Evolutionary conservation across 257 asterid species (phyloP), one percentile per base, ranked within the genome.

Genomic region (Solanum pennellii): DNA sequence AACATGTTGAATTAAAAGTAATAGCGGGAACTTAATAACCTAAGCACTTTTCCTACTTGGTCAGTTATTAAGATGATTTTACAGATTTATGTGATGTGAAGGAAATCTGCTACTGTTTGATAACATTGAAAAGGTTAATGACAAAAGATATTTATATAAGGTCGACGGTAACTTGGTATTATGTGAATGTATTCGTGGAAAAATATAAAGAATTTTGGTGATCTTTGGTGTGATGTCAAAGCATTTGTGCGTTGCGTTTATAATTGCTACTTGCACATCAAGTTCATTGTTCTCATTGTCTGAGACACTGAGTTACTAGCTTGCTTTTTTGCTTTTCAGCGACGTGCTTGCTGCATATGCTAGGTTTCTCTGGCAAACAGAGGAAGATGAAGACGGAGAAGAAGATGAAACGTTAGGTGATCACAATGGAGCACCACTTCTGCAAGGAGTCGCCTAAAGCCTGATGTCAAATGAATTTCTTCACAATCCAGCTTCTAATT

Each of bases 291-390:
- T 33, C 23, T 74, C 82, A 44, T 27, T n/a, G 75, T 33, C 76
- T 16, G 33, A 62, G n/a, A 68, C 39, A 25, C 35, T 1, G 12
- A 69, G 42, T 69, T 69, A 31, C 37, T 21, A 23, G 45, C 71
- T 25, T 16, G 86, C 44, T 42, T 89, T 68, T 69, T 29, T 79
- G 69, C 66, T 88, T 89, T 90, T 83, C 98, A 97, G 98, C 91
- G 59, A 89, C 21, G 94, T 94, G 86, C 95, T 95, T 52, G 99
- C 94, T 13, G 94, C 98, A 62, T 93, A 93, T 88, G 98, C 99
- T 14, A 93, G 92, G 74, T 95, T 95, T 91, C 95, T 95, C 35
- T 97, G 99, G 99, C 98, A 96, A 84, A 84, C 86, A 0, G 96
- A 92, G 47, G 95, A 88, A 5, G 96, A 93, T 39, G 87, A 72